phyloP scores from a whole-genome alignment of 2,329 filamentous ascomycete species.

The Phyllosticta citriasiana region DNA sequence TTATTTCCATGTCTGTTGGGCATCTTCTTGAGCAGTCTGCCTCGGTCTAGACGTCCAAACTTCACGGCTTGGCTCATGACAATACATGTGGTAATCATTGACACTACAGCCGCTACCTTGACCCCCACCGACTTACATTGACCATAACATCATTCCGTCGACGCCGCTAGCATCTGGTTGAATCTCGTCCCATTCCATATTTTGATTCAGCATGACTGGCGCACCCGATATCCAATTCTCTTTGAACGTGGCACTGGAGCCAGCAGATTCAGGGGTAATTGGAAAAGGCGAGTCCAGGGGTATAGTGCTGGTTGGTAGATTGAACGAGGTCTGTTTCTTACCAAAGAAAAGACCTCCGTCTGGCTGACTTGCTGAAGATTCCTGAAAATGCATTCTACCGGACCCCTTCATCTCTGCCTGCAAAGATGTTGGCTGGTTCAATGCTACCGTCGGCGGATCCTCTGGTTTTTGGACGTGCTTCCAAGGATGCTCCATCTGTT shows the following conservation, averaged over 20 bases:
- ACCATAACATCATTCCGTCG: constrained; percentile 10
- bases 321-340: no score
- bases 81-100: no score
- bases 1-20: background rate
- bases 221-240: background rate
- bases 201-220: background rate
- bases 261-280: background rate
- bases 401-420: no score
- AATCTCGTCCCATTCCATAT: constrained; percentile 5
- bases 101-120: background rate
- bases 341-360: no score
- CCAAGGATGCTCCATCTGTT: background rate
- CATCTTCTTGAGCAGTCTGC: background rate
- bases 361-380: no score
- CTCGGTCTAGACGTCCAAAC: background rate
- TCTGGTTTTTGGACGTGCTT: background rate
- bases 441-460: background rate
- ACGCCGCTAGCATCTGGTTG: constrained; percentile 5
- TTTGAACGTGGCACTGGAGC: background rate
- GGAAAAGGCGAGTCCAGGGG: background rate
- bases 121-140: background rate
- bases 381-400: no score
- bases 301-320: no score
- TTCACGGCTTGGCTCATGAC: no score
- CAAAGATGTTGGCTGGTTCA: no score